Conservation (phyloP, 2,329 filamentous ascomycete genomes). For the Cladosporium cucumerinum region DNA sequence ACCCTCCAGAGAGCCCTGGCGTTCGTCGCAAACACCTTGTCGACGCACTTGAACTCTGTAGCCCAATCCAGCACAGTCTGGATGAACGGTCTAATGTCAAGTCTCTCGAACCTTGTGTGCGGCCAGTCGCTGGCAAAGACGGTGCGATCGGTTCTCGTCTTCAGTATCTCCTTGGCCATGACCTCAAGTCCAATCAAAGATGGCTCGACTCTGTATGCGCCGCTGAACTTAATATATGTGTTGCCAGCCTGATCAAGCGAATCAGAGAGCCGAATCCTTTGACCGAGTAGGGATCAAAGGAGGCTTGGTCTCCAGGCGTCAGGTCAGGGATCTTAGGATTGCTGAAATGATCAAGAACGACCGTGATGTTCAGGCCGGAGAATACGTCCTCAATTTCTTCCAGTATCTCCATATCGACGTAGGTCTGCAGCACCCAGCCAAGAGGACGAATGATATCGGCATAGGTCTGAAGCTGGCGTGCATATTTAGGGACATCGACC, state of each 20-base stretch:
- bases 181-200: slow-evolving; percentile 39
- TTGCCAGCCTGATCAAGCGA: slow-evolving; percentile 45
- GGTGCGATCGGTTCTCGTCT: slow-evolving; percentile 44
- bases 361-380: slow-evolving; percentile 46
- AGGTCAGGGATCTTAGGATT: slow-evolving; percentile 26
- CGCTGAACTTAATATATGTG: slow-evolving; percentile 59
- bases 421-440: slow-evolving; percentile 59
- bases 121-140: slow-evolving; percentile 64
- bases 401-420: slow-evolving; percentile 50
- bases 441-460: slow-evolving; percentile 50
- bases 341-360: slow-evolving; percentile 61
- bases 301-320: background rate
- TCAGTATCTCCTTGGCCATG: slow-evolving; percentile 50
- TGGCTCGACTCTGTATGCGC: slow-evolving; percentile 53
- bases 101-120: slow-evolving; percentile 58
- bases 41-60: slow-evolving; percentile 42
- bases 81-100: slow-evolving; percentile 56
- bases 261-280: slow-evolving; percentile 50
- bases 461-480: slow-evolving; percentile 44
- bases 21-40: slow-evolving; percentile 56
- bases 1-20: slow-evolving; percentile 48
- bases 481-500: slow-evolving; percentile 42
- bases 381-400: slow-evolving; percentile 49
- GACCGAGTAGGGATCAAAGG: slow-evolving; percentile 1
- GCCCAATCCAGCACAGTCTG: slow-evolving; percentile 53